phyloP scores from a whole-genome alignment of 2,329 filamentous ascomycete species.

The Fusarium proliferatum region DNA sequence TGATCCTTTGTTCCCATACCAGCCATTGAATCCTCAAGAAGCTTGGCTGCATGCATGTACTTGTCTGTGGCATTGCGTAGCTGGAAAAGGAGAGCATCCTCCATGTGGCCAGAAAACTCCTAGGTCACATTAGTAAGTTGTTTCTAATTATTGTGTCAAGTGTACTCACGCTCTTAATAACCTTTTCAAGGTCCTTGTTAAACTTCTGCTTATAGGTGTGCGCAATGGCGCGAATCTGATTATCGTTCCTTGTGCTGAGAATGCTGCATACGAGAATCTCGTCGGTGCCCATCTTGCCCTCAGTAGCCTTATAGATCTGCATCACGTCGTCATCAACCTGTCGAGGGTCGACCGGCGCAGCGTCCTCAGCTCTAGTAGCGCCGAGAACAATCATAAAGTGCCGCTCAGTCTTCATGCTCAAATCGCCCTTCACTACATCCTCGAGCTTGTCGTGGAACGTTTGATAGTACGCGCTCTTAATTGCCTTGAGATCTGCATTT shows the following conservation, averaged over 20 bases:
- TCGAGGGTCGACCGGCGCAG: slow-evolving; percentile 76
- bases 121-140: slow-evolving; percentile 43
- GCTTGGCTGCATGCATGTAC: slow-evolving; percentile 82
- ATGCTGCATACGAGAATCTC: slow-evolving; percentile 83
- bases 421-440: slow-evolving; percentile 77
- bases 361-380: slow-evolving; percentile 81
- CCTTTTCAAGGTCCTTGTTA: slow-evolving; percentile 74
- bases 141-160: neutral
- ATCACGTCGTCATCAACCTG: slow-evolving; percentile 80
- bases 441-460: slow-evolving; percentile 76
- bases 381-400: slow-evolving; percentile 86
- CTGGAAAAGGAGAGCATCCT: slow-evolving; percentile 83
- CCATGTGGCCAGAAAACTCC: slow-evolving; percentile 94
- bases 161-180: slow-evolving; percentile 73
- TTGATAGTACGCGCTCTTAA: slow-evolving; percentile 81
- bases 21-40: slow-evolving; percentile 89
- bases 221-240: slow-evolving; percentile 84
- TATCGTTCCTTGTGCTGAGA: slow-evolving; percentile 79
- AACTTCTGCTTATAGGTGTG: slow-evolving; percentile 81
- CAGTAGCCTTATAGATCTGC: slow-evolving; percentile 81
- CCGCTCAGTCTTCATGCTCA: slow-evolving; percentile 86
- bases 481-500: slow-evolving; percentile 88
- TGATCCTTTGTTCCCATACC: slow-evolving; percentile 89
- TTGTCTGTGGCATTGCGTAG: slow-evolving; percentile 82
- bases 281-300: slow-evolving; percentile 78